Evolutionary conservation across 108 stramenopile species (phyloP), one percentile per base, ranked within the genome.

Genomic region (Stephanodiscus triporus): DNA sequence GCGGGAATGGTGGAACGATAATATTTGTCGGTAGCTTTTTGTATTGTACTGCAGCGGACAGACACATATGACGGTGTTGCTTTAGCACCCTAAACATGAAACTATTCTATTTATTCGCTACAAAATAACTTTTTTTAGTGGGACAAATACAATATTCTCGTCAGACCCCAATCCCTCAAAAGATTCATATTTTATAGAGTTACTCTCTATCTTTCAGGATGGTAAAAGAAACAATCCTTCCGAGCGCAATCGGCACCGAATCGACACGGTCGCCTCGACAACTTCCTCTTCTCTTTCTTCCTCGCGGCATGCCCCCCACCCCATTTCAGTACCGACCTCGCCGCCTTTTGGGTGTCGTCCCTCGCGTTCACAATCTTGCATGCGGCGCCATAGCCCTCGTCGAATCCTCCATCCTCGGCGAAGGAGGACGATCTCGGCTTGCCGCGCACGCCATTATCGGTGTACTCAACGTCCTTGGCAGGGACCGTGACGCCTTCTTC

Each of bases 271-370:
- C 77, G 79, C 56, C 88, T 70, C 62, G 84, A 81, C 51, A 62
- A 72, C 70, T 81, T 67, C 42, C 77, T 64, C 30, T 80, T 79
- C 43, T 87, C 70, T 51, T 90, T 93, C 73, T 96, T 96, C 58
- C 87, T 70, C 3, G 80, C 47, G 0, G 93, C 93, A 76, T 94
- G 93, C 16, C 95, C 95, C 16, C 95, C 95, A 32, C 95, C 95
- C 95, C 95, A 96, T 83, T 96, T 96, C 72, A 94, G 70, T 24
- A 96, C 91, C 1, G 90, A 91, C 47, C 82, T 76, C 14, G 95
- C 95, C 11, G 90, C 91, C 59, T 87, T 89, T 11, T 38, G 56
- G 22, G 74, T 51, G 48, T 24, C 60, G 22, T 56, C 34, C 59
- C 34, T 63, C 50, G 22, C 24, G 34, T 50, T 51, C 24, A 2